Percentiles rank a stretch among this genome's conserved stretches.
Conservation (phyloP, 805 yeast genomes). For the Scheffersomyces coipomensis region DNA sequence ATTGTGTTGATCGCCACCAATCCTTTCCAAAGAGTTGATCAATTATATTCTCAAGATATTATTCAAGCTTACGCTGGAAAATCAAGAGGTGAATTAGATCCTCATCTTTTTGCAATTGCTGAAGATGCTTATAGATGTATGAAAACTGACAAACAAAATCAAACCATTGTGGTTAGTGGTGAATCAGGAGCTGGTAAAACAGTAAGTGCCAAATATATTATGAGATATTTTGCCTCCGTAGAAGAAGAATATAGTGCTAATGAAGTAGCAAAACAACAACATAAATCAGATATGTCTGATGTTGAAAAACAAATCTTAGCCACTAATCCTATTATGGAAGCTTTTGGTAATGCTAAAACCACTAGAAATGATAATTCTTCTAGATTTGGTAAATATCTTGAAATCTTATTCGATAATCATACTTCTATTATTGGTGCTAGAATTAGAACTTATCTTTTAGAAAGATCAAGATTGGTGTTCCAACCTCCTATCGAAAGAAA, state of each 20-base stretch:
- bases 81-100: conserved; percentile 92
- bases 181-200: conserved; percentile 99
- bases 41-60: conserved; percentile 85
- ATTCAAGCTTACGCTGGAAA: conserved; percentile 94
- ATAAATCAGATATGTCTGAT: conserved; percentile 69
- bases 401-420: conserved; percentile 74
- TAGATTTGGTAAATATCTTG: conserved; percentile 94
- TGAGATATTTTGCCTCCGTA: conserved; percentile 96
- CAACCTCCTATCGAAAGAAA: conserved; percentile 91
- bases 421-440: conserved; percentile 91
- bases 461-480: conserved; percentile 90
- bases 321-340: conserved; percentile 96
- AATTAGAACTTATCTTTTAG: conserved; percentile 87
- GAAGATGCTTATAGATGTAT: conserved; percentile 96
- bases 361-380: conserved; percentile 97
- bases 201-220: conserved; percentile 92
- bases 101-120: conserved; percentile 95
- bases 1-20: conserved; percentile 94
- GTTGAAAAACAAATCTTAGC: conserved; percentile 94
- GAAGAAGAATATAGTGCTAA: conserved; percentile 46
- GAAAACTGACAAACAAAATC: conserved; percentile 82
- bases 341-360: conserved; percentile 98
- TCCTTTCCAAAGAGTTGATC: conserved; percentile 92
- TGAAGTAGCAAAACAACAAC: conserved; percentile 30
- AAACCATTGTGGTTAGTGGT: conserved; percentile 95